These are phyloP conservation scores for Rhodotorula sp. DNA, from an alignment of 1,284 basidiomycete genomes.

Conservation along the genomic window DNA sequence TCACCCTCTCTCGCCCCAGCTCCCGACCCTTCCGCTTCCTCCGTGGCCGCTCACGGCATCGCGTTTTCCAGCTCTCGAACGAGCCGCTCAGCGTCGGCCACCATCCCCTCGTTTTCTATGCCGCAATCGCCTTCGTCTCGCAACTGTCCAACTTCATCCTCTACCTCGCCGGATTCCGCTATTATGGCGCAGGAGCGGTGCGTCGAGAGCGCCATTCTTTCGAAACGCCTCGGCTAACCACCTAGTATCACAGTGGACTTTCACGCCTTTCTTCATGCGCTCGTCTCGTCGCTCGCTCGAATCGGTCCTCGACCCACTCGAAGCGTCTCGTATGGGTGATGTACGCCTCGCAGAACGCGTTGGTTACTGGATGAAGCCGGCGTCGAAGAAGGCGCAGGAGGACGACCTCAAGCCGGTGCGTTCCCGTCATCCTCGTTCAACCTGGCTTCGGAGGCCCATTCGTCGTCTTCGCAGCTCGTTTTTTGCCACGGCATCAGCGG, in stretches of 20 bases:
- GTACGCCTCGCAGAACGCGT: conserved; percentile 7
- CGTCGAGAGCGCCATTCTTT: rapidly evolving
- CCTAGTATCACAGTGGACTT: conserved; percentile 8
- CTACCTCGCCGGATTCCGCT: conserved; percentile 29
- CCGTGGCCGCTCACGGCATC: conserved; percentile 18
- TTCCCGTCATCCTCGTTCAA: neutral
- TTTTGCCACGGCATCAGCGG: conserved; percentile 37
- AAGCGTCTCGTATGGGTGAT: conserved; percentile 16
- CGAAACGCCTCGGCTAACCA: rapidly evolving
- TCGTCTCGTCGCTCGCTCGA: conserved; percentile 32
- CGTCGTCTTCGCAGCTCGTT: conserved; percentile 9
- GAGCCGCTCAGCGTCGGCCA: conserved; percentile 25
- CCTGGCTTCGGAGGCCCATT: no score
- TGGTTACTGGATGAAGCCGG: conserved; percentile 37
- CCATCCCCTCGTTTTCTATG: conserved; percentile 36
- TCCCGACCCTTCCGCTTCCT: conserved; percentile 25
- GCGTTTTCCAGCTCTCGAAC: conserved; percentile 16
- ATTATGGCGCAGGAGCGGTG: conserved; percentile 21
- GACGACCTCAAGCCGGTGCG: conserved; percentile 16
- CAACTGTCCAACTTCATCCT: conserved; percentile 15
- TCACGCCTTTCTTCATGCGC: conserved; percentile 26
- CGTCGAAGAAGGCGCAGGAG: conserved; percentile 9
- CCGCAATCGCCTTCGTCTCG: conserved; percentile 5
- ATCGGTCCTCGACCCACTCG: conserved; percentile 17
- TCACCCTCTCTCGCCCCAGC: conserved; percentile 14